Conservation (phyloP, 352 stramenopile species). For the Globisporangium okanoganense region DNA sequence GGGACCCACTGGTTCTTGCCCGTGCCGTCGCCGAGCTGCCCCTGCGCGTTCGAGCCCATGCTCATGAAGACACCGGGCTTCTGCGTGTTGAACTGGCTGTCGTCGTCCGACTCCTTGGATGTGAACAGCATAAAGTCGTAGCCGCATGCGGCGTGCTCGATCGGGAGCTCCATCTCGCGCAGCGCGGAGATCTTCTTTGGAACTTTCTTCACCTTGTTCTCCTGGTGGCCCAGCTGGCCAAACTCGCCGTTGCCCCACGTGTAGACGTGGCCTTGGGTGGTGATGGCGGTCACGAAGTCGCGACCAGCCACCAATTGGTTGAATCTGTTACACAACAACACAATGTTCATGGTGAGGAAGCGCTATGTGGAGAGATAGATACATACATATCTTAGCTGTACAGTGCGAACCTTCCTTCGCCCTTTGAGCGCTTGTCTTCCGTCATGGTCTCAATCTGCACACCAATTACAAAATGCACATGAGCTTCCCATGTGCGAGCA, state of each 20-base stretch:
- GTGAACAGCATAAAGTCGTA: conserved; percentile 75
- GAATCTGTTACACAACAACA: conserved; percentile 29
- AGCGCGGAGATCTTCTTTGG: conserved; percentile 85
- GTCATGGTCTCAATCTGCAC: conserved; percentile 56
- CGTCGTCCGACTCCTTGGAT: conserved; percentile 56
- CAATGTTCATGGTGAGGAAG: conserved; percentile 1
- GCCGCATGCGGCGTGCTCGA: conserved; percentile 50
- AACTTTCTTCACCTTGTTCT: conserved; percentile 85
- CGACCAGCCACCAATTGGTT: conserved; percentile 46
- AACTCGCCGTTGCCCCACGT: conserved; percentile 77
- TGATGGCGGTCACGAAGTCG: conserved; percentile 59
- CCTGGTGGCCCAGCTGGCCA: conserved; percentile 76
- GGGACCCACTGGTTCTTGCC: conserved; percentile 84
- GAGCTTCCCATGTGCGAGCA: background rate
- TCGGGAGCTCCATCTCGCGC: conserved; percentile 70
- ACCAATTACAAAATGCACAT: conserved; percentile 6
- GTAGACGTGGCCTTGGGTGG: conserved; percentile 65
- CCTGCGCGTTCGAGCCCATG: conserved; percentile 72
- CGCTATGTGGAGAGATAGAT: background rate
- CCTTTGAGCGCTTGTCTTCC: conserved; percentile 73
- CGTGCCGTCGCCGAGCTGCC: conserved; percentile 59
- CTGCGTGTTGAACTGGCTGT: conserved; percentile 73
- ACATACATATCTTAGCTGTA: background rate
- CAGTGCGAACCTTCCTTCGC: conserved; percentile 53
- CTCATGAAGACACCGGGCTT: conserved; percentile 77